A percentile compares a stretch with the other conserved stretches of the same genome.
Evolutionary conservation across 164 flowering plant genomes (phyloP).

Genomic region (grape (Vitis vinifera)): ASM3070453v1 NC_081809.1:4329001-4329500

Average conservation of each 20-base stretch:
- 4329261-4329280: slow-evolving; percentile 11
- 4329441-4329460: slow-evolving; percentile 40
- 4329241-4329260: background rate
- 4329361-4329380: slow-evolving; percentile 32
- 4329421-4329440: slow-evolving; percentile 30
- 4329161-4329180: too few species aligned
- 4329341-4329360: slow-evolving; percentile 20
- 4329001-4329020: too few species aligned
- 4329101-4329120: too few species aligned
- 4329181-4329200: too few species aligned
- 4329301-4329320: slow-evolving; percentile 19
- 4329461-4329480: slow-evolving; percentile 38
- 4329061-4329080: too few species aligned
- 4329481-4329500: slow-evolving; percentile 32
- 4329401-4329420: slow-evolving; percentile 48
- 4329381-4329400: slow-evolving; percentile 38
- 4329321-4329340: slow-evolving; percentile 28
- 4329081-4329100: too few species aligned
- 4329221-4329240: too few species aligned
- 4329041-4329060: too few species aligned
- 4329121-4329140: too few species aligned
- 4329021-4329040: too few species aligned
- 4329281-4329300: slow-evolving; percentile 27
- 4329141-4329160: too few species aligned
- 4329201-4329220: too few species aligned